phyloP scores from a whole-genome alignment of 352 stramenopile species.

The Pythium myriotylum region DNA sequence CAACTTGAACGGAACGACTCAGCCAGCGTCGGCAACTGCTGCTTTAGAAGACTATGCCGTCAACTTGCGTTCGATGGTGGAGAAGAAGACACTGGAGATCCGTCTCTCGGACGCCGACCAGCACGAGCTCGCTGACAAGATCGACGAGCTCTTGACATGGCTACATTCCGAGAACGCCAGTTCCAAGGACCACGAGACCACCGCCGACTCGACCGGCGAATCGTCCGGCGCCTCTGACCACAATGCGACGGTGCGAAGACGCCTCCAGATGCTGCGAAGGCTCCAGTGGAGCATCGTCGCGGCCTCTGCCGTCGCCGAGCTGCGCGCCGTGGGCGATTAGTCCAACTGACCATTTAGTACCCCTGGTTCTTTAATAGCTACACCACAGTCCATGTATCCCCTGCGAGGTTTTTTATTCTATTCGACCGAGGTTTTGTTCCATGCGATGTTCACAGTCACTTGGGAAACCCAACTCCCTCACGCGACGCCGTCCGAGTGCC shows the following conservation, averaged over 20 bases:
- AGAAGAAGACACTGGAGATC: constrained; percentile 11
- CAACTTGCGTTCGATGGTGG: constrained; percentile 8
- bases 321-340: constrained; percentile 2
- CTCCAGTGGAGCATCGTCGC: constrained; percentile 19
- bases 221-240: no score
- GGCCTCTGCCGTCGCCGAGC: constrained; percentile 10
- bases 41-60: constrained; percentile 7
- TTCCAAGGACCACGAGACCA: no score
- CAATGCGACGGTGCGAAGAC: not conserved
- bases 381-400: no score
- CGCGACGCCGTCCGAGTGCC: not conserved
- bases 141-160: constrained; percentile 20
- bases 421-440: not conserved
- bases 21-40: not conserved
- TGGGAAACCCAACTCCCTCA: not conserved
- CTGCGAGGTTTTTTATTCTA: no score
- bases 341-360: not conserved
- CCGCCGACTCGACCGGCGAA: no score
- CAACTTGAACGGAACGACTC: not conserved
- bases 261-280: constrained; percentile 13
- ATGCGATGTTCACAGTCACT: no score
- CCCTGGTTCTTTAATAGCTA: not conserved
- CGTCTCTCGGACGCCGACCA: constrained; percentile 17
- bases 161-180: not conserved
- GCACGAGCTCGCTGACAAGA: constrained; percentile 2